phyloP scores from a whole-genome alignment of 2,329 filamentous ascomycete species.

The Aspergillus fijiensis region DNA sequence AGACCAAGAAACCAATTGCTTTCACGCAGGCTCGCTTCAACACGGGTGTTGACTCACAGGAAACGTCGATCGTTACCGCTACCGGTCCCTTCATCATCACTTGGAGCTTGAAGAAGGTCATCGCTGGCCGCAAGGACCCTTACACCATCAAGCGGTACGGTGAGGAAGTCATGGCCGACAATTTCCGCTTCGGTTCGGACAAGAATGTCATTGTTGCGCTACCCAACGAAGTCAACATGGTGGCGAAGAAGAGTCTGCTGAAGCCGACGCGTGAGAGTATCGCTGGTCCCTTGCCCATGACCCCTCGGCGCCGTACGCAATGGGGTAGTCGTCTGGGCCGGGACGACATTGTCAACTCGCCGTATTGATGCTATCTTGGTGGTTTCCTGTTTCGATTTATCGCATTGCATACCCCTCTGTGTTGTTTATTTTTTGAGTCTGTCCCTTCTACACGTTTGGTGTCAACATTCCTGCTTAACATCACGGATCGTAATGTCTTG shows the following conservation, averaged over 20 bases:
- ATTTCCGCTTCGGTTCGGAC: constrained; percentile 95
- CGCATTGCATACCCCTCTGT: constrained; percentile 31
- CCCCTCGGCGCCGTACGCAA: constrained; percentile 43
- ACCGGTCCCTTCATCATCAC: constrained; percentile 96
- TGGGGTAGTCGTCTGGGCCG: constrained; percentile 58
- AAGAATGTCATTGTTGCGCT: constrained; percentile 98
- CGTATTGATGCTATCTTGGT: constrained; percentile 47
- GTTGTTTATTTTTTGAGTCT: constrained; percentile 16
- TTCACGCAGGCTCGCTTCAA: constrained; percentile 97
- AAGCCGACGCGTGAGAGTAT: constrained; percentile 93
- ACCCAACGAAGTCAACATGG: constrained; percentile 98
- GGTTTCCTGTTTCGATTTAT: constrained; percentile 13
- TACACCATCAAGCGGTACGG: constrained; percentile 96
- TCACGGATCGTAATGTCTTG: constrained; percentile 4
- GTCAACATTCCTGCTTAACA: constrained; percentile 1
- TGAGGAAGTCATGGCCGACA: constrained; percentile 95
- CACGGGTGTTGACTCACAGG: constrained; percentile 72
- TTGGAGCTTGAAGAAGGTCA: constrained; percentile 89
- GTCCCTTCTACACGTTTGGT: not conserved
- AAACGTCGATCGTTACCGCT: constrained; percentile 94
- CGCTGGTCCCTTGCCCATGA: constrained; percentile 55
- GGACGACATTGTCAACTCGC: constrained; percentile 80
- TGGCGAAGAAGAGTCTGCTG: constrained; percentile 79
- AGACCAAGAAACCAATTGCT: constrained; percentile 79
- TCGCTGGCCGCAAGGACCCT: constrained; percentile 76